Evolutionary conservation across 2,329 filamentous ascomycete species (phyloP).

Genomic region (Talaromyces sp.): DNA sequence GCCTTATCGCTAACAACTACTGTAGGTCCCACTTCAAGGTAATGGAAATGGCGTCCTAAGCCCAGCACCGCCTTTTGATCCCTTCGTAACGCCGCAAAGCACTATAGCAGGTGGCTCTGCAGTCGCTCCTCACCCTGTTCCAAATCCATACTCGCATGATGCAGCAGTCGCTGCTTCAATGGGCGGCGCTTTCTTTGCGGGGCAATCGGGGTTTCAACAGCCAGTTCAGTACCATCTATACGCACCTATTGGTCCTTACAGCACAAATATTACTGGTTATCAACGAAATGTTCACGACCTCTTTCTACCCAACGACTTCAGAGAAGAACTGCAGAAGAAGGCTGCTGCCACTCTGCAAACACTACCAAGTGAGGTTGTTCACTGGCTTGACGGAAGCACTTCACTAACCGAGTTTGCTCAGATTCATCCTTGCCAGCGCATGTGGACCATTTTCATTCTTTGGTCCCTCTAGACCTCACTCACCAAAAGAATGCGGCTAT

Average conservation of each 20-base stretch:
- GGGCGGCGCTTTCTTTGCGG: slow-evolving; percentile 63
- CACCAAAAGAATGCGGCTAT: slow-evolving; percentile 72
- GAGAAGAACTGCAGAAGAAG: slow-evolving; percentile 87
- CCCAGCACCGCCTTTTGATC: slow-evolving; percentile 55
- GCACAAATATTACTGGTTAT: slow-evolving; percentile 75
- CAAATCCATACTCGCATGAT: slow-evolving; percentile 77
- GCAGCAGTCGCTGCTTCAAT: slow-evolving; percentile 45
- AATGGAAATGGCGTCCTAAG: slow-evolving; percentile 53
- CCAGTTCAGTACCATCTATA: slow-evolving; percentile 89
- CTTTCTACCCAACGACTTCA: slow-evolving; percentile 80
- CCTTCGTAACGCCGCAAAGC: slow-evolving; percentile 60
- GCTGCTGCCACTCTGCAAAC: slow-evolving; percentile 79
- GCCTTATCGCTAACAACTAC: not conserved
- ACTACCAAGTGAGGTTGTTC: slow-evolving; percentile 64
- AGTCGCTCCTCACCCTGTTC: slow-evolving; percentile 39
- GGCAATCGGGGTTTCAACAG: slow-evolving; percentile 57
- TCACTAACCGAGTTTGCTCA: slow-evolving; percentile 26
- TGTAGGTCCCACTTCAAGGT: slow-evolving; percentile 36
- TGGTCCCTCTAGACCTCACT: slow-evolving; percentile 81
- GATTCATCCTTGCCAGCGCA: slow-evolving; percentile 67
- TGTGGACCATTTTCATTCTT: slow-evolving; percentile 85
- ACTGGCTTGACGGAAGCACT: not conserved
- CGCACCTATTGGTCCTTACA: slow-evolving; percentile 76
- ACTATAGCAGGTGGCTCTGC: slow-evolving; percentile 48
- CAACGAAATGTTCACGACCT: slow-evolving; percentile 86